Evolutionary conservation across 2,329 filamentous ascomycete genomes (phyloP).

Genomic region (Purpureocillium lavendulum): DNA sequence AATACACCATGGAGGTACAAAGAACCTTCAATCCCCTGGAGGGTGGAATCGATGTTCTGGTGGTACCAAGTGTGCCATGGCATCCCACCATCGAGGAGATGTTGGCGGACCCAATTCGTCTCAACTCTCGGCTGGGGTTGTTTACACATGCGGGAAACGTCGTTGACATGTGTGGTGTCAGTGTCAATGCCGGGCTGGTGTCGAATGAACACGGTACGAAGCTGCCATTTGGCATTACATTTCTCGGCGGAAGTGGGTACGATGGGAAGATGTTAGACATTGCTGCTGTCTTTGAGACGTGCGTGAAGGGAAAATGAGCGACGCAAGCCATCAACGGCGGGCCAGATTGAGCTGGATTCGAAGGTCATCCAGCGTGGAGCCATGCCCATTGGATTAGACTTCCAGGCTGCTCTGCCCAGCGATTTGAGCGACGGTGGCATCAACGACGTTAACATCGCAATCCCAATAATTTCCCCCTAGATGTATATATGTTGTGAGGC

Average conservation of each 20-base stretch:
- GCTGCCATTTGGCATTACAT: slow-evolving; percentile 36
- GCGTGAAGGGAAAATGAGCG: background rate
- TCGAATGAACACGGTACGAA: slow-evolving; percentile 14
- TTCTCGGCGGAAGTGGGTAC: slow-evolving; percentile 26
- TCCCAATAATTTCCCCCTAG: too few relatives aligned
- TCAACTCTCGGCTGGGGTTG: slow-evolving; percentile 40
- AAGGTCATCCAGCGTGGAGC: too few relatives aligned
- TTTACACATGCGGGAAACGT: slow-evolving; percentile 50
- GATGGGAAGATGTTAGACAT: slow-evolving; percentile 29
- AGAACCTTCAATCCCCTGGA: slow-evolving; percentile 34
- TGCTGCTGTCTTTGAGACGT: slow-evolving; percentile 15
- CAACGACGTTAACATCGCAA: too few relatives aligned
- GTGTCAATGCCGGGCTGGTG: slow-evolving; percentile 32
- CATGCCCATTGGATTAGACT: too few relatives aligned
- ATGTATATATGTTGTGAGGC: too few relatives aligned
- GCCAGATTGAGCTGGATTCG: too few relatives aligned
- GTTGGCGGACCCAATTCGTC: slow-evolving; percentile 37
- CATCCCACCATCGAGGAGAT: slow-evolving; percentile 41
- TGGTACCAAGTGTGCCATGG: slow-evolving; percentile 44
- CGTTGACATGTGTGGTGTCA: slow-evolving; percentile 43
- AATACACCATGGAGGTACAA: slow-evolving; percentile 24
- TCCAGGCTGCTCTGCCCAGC: too few relatives aligned
- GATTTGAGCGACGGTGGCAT: too few relatives aligned
- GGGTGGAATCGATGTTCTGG: slow-evolving; percentile 31
- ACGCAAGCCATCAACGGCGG: too few relatives aligned